These are phyloP conservation scores for Tetracentron sinense DNA, from an alignment of 164 flowering plant species.

Conservation along the genomic window DNA sequence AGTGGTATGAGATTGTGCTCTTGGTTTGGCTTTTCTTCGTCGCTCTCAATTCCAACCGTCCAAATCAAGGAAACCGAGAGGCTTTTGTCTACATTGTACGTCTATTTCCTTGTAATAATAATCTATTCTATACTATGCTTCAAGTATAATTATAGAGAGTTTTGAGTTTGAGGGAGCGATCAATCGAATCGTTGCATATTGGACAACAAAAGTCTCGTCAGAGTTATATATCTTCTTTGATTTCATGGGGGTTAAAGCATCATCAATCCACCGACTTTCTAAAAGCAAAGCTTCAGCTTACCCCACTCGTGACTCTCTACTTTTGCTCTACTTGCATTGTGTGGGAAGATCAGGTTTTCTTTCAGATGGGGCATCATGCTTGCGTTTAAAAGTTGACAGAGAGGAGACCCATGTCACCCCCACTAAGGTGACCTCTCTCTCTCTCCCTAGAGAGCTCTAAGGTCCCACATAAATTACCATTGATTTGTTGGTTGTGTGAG, in stretches of 20 bases:
- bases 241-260: conserved; percentile 7
- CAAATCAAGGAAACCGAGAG: conserved; percentile 22
- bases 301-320: conserved; percentile 9
- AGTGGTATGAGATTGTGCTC: conserved; percentile 9
- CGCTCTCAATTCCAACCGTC: conserved; percentile 19
- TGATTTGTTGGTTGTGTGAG: too few species aligned
- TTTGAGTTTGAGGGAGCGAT: background rate
- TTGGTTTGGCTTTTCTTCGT: conserved; percentile 15
- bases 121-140: background rate
- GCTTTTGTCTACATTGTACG: conserved; percentile 6
- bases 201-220: conserved; percentile 9
- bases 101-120: background rate
- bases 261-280: conserved; percentile 21
- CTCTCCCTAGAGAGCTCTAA: background rate
- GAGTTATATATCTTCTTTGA: background rate
- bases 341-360: background rate
- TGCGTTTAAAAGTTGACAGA: conserved; percentile 15
- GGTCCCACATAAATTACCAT: background rate
- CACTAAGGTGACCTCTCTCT: background rate
- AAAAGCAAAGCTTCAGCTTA: conserved; percentile 5
- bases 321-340: conserved; percentile 3
- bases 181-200: background rate
- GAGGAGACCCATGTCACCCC: background rate
- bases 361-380: conserved; percentile 18
- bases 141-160: background rate